phyloP scores from a whole-genome alignment of 768 basidiomycete genomes.

The Botryobasidium botryosum region DNA sequence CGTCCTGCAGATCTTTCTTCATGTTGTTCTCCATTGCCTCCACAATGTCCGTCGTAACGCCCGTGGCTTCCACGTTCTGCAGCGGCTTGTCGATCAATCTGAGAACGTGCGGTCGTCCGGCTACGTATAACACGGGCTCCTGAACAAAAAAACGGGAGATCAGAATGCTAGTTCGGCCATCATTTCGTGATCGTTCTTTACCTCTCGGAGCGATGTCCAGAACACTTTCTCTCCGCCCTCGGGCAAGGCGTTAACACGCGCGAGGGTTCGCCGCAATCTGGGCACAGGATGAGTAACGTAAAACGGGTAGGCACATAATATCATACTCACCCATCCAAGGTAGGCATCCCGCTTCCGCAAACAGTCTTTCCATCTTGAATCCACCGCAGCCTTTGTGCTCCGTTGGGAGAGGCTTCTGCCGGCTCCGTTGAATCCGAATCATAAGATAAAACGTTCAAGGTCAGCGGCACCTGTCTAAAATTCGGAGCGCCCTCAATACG shows the following conservation, averaged over 20 bases:
- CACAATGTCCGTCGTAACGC: conserved; percentile 76
- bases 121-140: conserved; percentile 88
- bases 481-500: conserved; percentile 91
- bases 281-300: neutral
- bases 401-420: too few species aligned
- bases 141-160: conserved; percentile 17
- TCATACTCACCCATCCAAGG: conserved; percentile 54
- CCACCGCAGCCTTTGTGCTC: too few species aligned
- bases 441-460: neutral
- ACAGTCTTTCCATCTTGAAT: conserved; percentile 13
- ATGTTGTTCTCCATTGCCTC: conserved; percentile 81
- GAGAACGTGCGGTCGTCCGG: conserved; percentile 77
- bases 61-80: conserved; percentile 95
- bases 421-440: too few species aligned
- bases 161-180: conserved; percentile 12
- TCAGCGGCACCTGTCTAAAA: conserved; percentile 67
- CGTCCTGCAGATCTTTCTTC: conserved; percentile 73
- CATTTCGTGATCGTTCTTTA: conserved; percentile 17
- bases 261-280: conserved; percentile 63
- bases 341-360: conserved; percentile 77
- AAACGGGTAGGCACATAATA: neutral
- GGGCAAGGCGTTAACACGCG: conserved; percentile 63
- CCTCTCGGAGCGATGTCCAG: conserved; percentile 95
- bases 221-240: conserved; percentile 58
- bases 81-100: conserved; percentile 75